Evolutionary conservation across 148 eudicot genomes (phyloP).

Genomic region (Simmondsia chinensis): DNA sequence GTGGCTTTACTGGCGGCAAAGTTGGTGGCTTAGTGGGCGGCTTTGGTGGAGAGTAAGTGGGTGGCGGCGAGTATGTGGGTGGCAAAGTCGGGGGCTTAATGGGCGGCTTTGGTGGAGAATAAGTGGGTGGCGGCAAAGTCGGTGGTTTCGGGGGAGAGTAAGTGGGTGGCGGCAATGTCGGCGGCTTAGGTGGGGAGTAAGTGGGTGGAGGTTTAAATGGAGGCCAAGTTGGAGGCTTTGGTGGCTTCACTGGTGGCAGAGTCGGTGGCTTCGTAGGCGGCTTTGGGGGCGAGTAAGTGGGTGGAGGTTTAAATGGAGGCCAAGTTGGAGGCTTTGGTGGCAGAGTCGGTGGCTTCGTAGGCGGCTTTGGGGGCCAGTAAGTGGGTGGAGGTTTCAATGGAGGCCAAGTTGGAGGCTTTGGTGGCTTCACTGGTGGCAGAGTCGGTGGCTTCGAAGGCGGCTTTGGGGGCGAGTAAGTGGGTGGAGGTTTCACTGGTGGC

Average conservation of each 20-base stretch:
- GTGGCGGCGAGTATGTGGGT: background rate
- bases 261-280: conserved; percentile 2
- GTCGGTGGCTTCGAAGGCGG: conserved; percentile 2
- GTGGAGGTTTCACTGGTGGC: no score
- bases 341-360: background rate
- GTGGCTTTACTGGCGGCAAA: background rate
- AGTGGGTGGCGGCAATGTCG: conserved; percentile 8
- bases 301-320: no score
- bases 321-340: no score
- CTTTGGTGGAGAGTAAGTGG: background rate
- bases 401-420: conserved; percentile 1
- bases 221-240: conserved; percentile 1
- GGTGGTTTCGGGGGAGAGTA: conserved; percentile 3
- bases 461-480: conserved; percentile 6
- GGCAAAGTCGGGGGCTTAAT: background rate
- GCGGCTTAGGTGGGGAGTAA: background rate
- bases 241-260: conserved; percentile 8
- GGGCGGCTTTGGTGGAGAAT: background rate
- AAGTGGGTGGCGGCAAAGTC: conserved; percentile 1
- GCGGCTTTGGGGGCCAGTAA: background rate
- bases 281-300: conserved; percentile 6
- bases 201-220: background rate
- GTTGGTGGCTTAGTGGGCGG: background rate
- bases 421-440: conserved; percentile 8
- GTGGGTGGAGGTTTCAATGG: background rate